phyloP scores from a whole-genome alignment of 495 filamentous ascomycete genomes.

The Acidiella bohemica region DNA sequence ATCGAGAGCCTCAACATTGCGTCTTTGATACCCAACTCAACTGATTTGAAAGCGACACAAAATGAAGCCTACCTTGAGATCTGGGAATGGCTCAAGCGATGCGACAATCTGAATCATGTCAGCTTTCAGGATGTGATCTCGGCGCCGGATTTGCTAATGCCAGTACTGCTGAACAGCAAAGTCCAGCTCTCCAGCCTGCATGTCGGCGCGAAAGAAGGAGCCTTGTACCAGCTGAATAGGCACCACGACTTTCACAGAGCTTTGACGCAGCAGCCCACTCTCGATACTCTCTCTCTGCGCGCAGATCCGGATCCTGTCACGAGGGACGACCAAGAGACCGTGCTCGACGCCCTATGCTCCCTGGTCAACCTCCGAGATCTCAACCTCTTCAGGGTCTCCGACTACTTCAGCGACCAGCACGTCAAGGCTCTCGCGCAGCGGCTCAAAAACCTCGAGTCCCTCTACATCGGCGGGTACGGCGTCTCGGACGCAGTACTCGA shows the following conservation, averaged over 20 bases:
- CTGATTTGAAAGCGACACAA: constrained; percentile 33
- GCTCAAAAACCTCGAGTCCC: constrained; percentile 39
- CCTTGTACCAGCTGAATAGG: constrained; percentile 33
- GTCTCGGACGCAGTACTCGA: constrained; percentile 39
- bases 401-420: constrained; percentile 39
- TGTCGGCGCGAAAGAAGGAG: constrained; percentile 24
- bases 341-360: constrained; percentile 36
- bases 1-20: constrained; percentile 42
- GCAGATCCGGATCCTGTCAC: constrained; percentile 38
- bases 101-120: constrained; percentile 39
- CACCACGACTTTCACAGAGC: constrained; percentile 40
- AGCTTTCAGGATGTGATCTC: constrained; percentile 38
- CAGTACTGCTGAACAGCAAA: constrained; percentile 39
- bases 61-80: constrained; percentile 40
- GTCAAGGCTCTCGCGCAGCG: constrained; percentile 38
- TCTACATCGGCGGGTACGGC: constrained; percentile 42
- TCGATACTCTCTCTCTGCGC: constrained; percentile 36
- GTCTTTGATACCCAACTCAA: constrained; percentile 20
- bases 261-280: constrained; percentile 33
- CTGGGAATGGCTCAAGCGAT: constrained; percentile 42
- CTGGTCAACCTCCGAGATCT: constrained; percentile 39
- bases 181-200: constrained; percentile 37
- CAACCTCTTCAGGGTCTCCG: constrained; percentile 39
- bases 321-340: constrained; percentile 34
- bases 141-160: constrained; percentile 38